Evolutionary conservation across 129 eudicot genomes (phyloP), one percentile per base, ranked within the genome.

Genomic region (Logfia minima): DNA sequence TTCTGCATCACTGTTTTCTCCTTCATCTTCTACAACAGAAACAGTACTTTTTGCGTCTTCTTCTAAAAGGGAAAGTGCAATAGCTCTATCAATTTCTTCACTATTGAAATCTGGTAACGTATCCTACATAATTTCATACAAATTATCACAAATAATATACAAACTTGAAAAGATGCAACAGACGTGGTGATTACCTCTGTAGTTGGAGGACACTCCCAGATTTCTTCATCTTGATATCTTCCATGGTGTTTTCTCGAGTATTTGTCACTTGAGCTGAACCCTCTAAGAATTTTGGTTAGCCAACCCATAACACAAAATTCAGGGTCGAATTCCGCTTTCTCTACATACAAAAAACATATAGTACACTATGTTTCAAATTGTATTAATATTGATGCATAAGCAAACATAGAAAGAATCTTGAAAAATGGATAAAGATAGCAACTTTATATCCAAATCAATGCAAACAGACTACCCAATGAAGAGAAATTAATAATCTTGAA

Each of bases 51-150:
- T 86, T 17, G 65, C 63, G 23, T 92, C 98, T 79, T 90, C 92
- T 84, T 91, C 97, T 59, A 90, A 84, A 64, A 95, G 90, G 67
- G 99, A 95, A 75, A 89, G 90, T 74, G 99, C 99, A 70, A 95
- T 95, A 6, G 99, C 99, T 75, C 80, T 84, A 85, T 95, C 97
- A 75, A 92, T 84, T 60, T 95, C 99, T 85, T 95, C 94, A 66
- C 70, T 83, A 8, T 85, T 92, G 75, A 84, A 88, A 80, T 94
- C 97, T 64, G 96, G 81, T 82, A 85, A 80, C 7, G 80, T 81
- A 80, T 89, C 97, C 99, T 91, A 80, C 79, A 87, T 9, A 39
- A 59, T 23, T 21, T 35, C 32, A 77, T 23, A 68, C 21, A 13
- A 35, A 56, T 77, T 24, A 68, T 53, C 55, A 24, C 14, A 34